Base-by-base conservation (phyloP, 257 asterid genomes). In the Verbena officinalis region DNA sequence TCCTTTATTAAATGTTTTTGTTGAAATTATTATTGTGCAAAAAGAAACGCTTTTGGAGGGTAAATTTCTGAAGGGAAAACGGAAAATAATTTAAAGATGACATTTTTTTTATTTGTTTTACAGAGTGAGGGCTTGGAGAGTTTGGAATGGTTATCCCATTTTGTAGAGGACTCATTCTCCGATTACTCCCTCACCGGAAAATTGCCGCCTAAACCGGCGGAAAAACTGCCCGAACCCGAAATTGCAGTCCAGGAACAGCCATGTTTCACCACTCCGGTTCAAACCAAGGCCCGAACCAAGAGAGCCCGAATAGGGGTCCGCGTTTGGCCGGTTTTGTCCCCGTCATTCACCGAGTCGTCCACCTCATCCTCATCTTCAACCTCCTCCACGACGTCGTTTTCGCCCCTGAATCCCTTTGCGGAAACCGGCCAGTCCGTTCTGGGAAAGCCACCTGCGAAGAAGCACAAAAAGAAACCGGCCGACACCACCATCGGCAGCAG, bases 271-370 rank as follows among this genome's bases (percentile, higher is more conserved):
- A 80, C 87, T 14, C 96, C 91, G 20, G 94, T 89, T 53, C 97
- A 87, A 33, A 93, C 96, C 49, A 93, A 87, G 81, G 94, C 98
- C 53, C 83, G 98, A 61, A 90, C 87, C 54, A 93, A 93, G 62
- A 84, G 96, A 13, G 77, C 90, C 51, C 80, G 97, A 64, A 77
- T 81, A 0, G 87, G 91, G 12, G 73, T 78, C 1, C 86, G 94
- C 1, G 82, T 90, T 33, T 93, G 97, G 96, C 85, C 96, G 31
- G 64, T 81, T 3, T 68, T 87, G 45, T 88, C 94, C 14, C 79
- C 84, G 13, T 75, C 95, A 0, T 74, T 84, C 46, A 75, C 81
- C 30, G 95, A 83, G 74, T 81, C 95, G 0, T 80, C 97, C 54
- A 62, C 96, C 45, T 74, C 90, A 0, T 85, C 97, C 20, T 74